Conservation (phyloP, 768 basidiomycete genomes). For the Termitomyces sp. region DNA sequence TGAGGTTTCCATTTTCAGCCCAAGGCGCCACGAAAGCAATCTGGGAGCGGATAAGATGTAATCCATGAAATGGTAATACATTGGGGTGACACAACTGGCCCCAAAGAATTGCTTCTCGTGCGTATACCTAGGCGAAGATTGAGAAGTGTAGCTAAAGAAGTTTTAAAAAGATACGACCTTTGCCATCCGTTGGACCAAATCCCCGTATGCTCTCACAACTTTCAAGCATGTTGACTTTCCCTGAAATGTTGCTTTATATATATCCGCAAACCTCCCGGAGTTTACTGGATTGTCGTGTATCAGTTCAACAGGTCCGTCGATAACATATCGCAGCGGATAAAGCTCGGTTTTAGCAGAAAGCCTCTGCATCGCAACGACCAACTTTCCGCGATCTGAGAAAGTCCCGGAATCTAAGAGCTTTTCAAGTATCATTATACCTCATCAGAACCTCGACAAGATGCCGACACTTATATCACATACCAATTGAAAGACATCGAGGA, state of each 20-base stretch:
- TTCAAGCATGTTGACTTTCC: conserved; percentile 8
- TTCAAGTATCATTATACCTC: background rate
- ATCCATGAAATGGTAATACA: conserved; percentile 29
- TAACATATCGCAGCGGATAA: conserved; percentile 2
- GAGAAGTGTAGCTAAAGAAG: background rate
- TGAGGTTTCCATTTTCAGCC: conserved; percentile 23
- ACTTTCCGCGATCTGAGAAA: conserved; percentile 1
- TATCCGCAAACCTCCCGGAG: conserved; percentile 2
- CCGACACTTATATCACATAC: background rate
- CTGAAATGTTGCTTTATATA: conserved; percentile 1
- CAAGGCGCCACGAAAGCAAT: conserved; percentile 34
- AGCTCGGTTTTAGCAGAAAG: conserved; percentile 10
- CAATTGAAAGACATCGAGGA: conserved; percentile 10
- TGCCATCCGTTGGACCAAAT: background rate
- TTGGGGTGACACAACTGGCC: conserved; percentile 29
- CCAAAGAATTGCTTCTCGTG: conserved; percentile 22
- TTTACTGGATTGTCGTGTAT: background rate
- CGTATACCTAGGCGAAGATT: conserved; percentile 6
- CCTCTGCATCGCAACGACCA: conserved; percentile 8
- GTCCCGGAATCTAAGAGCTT: conserved; percentile 4
- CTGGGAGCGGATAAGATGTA: conserved; percentile 20
- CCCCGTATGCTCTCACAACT: conserved; percentile 1
- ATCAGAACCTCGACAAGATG: background rate
- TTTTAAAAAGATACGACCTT: background rate
- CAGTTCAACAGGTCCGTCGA: background rate